A percentile compares a stretch with the other conserved stretches of the same genome.
phyloP scores from a whole-genome alignment of 1,139 yeast genomes.

The Blastobotrys proliferans region DNA sequence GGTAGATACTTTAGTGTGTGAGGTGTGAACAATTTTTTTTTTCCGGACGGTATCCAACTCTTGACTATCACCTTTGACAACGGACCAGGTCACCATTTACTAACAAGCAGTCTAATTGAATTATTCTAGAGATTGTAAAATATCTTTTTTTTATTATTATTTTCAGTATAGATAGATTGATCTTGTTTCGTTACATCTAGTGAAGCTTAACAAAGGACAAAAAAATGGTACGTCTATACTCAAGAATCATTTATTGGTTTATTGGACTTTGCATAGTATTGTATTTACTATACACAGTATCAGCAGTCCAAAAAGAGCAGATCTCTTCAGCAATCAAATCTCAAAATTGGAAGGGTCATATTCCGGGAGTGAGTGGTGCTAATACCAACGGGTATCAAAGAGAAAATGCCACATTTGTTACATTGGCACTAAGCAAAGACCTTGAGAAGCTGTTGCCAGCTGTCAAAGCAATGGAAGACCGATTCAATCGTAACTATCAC shows the following conservation, averaged over 20 bases:
- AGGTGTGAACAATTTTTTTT: too few relatives aligned
- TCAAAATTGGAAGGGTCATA: neutral
- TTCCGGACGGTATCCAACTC: neutral
- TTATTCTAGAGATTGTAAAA: too few relatives aligned
- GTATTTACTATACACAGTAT: slow-evolving; percentile 9
- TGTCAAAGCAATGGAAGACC: slow-evolving; percentile 59
- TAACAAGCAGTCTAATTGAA: neutral
- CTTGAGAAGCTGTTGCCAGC: slow-evolving; percentile 53
- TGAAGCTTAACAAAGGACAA: neutral
- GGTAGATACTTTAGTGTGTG: too few relatives aligned
- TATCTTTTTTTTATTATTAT: too few relatives aligned
- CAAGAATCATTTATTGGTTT: slow-evolving; percentile 15
- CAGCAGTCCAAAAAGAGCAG: slow-evolving; percentile 12
- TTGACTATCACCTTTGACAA: neutral
- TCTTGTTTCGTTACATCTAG: neutral
- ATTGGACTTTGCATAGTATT: slow-evolving; percentile 8
- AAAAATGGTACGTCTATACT: slow-evolving; percentile 12
- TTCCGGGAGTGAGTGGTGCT: neutral
- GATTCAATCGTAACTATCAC: slow-evolving; percentile 61
- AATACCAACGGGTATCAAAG: slow-evolving; percentile 1
- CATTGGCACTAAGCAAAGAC: slow-evolving; percentile 67
- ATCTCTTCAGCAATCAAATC: neutral
- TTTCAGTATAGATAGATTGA: neutral
- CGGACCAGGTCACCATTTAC: neutral
- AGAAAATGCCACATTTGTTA: slow-evolving; percentile 64